Evolutionary conservation across 2,329 filamentous ascomycete genomes (phyloP), one percentile per base, ranked within the genome.

Genomic region (Torrubiella hemipterigena): DNA sequence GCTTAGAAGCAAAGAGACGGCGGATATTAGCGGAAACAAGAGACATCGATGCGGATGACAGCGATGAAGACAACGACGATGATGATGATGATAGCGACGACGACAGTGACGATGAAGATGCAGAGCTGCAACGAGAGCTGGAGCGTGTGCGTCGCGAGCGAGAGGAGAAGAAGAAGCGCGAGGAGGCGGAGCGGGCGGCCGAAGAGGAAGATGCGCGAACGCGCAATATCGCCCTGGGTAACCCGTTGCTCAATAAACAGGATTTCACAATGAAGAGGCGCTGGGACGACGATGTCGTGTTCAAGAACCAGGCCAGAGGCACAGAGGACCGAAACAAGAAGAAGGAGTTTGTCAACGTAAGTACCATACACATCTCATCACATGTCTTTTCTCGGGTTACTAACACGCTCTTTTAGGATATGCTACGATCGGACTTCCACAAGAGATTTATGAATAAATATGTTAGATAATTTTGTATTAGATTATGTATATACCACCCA

Each of bases 221-320:
- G 56, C 71, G 77, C 41, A 83, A 95, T 47, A 93, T 96, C 47
- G 89, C 91, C 21, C 64, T 82, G 25, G 91, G 91, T 6, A 98
- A 98, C 53, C 91, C 91, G 23, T 61, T 98, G 31, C 69, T 98
- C 34, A 95, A 96, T 30, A 82, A 83, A 52, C 60, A 72, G 14
- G 86, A 94, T 45, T 96, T 93, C 53, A 86, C 79, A 36, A 78
- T 95, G 49, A 95, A 94, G 68, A 67, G 84, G 43, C 65, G 87
- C 45, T 98, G 91, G 91, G 91, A 98, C 46, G 91, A 98, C 47
- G 91, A 98, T 52, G 91, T 98, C 10, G 87, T 98, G 3, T 98
- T 98, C 63, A 96, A 94, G 65, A 98, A 98, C 56, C 91, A 98
- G 61, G 91, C 89, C 20, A 73, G 91, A 36, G 91, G 89, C 7